Evolutionary conservation across 805 yeast genomes (phyloP).

Genomic region (Metschnikowia borealis): DNA sequence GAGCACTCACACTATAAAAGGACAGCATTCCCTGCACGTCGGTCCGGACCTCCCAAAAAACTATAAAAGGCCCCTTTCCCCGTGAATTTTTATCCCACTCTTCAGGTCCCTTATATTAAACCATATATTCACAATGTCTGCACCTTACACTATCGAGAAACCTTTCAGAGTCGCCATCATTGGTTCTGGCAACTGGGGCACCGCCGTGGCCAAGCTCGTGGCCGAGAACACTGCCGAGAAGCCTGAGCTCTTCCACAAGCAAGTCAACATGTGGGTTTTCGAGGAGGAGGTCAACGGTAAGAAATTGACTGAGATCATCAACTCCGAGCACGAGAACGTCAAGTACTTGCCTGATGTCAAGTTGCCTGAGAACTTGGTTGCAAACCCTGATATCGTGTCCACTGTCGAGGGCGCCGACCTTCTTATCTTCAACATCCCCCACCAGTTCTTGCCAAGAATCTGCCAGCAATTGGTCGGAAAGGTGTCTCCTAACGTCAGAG

Average conservation of each 20-base stretch:
- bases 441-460: slow-evolving; percentile 40
- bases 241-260: slow-evolving; percentile 34
- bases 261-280: slow-evolving; percentile 45
- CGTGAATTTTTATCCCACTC: too few relatives aligned
- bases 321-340: slow-evolving; percentile 41
- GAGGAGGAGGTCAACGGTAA: slow-evolving; percentile 39
- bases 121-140: slow-evolving; percentile 15
- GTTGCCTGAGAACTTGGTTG: slow-evolving; percentile 39
- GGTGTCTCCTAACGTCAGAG: slow-evolving; percentile 35
- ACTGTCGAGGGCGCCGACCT: slow-evolving; percentile 41
- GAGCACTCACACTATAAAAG: slow-evolving; percentile 10
- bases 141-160: slow-evolving; percentile 29
- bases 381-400: slow-evolving; percentile 37
- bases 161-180: slow-evolving; percentile 40
- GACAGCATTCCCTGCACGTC: background rate
- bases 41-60: background rate
- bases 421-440: slow-evolving; percentile 43
- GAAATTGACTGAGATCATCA: slow-evolving; percentile 43
- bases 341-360: slow-evolving; percentile 42
- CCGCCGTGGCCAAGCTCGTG: slow-evolving; percentile 43
- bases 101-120: too few relatives aligned
- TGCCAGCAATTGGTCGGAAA: slow-evolving; percentile 39
- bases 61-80: background rate
- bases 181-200: slow-evolving; percentile 48
- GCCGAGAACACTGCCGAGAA: slow-evolving; percentile 41